Evolutionary conservation across 257 asterid genomes (phyloP).

Genomic region (Fraxinus americana): DNA sequence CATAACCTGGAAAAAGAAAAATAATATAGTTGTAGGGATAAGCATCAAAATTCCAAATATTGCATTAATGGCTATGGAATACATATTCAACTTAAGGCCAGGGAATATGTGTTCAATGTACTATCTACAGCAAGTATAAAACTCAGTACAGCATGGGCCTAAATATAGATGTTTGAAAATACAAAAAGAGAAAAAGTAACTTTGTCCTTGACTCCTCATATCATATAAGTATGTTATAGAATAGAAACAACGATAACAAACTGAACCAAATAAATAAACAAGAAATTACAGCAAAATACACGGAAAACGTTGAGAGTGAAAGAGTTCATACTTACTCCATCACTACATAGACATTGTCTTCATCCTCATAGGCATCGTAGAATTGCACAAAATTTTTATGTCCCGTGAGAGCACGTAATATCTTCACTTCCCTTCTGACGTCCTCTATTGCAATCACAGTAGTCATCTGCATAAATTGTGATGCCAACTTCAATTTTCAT

Average conservation of each 20-base stretch:
- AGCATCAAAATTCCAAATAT: not conserved
- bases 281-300: slow-evolving; percentile 9
- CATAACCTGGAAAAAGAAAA: slow-evolving; percentile 44
- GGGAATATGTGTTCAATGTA: not conserved
- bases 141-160: not conserved
- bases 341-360: slow-evolving; percentile 53
- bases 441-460: slow-evolving; percentile 65
- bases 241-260: not conserved
- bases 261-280: not conserved
- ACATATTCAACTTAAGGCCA: too few relatives aligned
- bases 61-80: not conserved
- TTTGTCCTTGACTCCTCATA: not conserved
- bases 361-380: slow-evolving; percentile 66
- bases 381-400: slow-evolving; percentile 59
- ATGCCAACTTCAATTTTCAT: slow-evolving; percentile 13
- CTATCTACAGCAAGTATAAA: too few relatives aligned
- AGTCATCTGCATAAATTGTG: slow-evolving; percentile 48
- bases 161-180: not conserved
- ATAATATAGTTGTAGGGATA: not conserved
- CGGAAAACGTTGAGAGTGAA: not conserved
- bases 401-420: slow-evolving; percentile 53
- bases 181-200: not conserved
- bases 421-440: slow-evolving; percentile 64
- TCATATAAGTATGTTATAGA: not conserved
- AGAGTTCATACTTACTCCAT: slow-evolving; percentile 57